Base-by-base conservation (phyloP, 1,284 basidiomycete species). In the Trametes hirsuta region DNA sequence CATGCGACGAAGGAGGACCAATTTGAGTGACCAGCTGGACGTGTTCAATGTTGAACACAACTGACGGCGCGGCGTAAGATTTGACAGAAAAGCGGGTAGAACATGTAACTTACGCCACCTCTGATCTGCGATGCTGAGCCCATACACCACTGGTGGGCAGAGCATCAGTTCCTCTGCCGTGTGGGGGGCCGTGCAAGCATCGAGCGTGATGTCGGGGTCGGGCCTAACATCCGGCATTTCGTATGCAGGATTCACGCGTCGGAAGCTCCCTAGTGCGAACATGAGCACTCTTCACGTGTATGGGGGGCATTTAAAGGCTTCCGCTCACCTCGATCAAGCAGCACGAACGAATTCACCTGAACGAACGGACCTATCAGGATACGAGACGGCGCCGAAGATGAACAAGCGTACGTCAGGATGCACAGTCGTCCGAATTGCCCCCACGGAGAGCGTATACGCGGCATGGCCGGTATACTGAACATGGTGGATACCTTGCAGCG, bases 61-160 rank as follows among this genome's bases (percentile, higher is more conserved):
- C 84, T 85, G 21, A 9, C 30, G 30, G 30, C 30, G 5, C 18
- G 9, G n/a, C 1, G 14, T 41, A 21, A 15, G 35, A 4, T 53
- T 10, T 15, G 18, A 21, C 25, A 4, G 25, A 8, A 9, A 3
- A 46, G 36, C 6, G 10, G 6, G 41, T 14, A 83, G 74, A 62
- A 84, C 85, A 86, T 71, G 2, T 10, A n/a, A 77, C 82, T 52
- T 68, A 84, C 85, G 71, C 85, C 85, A 87, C 14, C 79, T 65
- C 65, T 87, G 85, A 63, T 85, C 84, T 2, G 74, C 61, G 35
- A 86, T 71, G 67, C 82, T 84, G 71, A 87, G 87, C 0, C 84
- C 85, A 58, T 82, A 84, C 0, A 86, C 77, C 40, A 83, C 72
- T 0, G 84, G 80, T 1, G 84, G 76, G 0, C 83, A 73, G 5